Evolutionary conservation across 2,329 filamentous ascomycete genomes (phyloP), one percentile per base, ranked within the genome.

Genomic region (Reticulascus tulasneorum): DNA sequence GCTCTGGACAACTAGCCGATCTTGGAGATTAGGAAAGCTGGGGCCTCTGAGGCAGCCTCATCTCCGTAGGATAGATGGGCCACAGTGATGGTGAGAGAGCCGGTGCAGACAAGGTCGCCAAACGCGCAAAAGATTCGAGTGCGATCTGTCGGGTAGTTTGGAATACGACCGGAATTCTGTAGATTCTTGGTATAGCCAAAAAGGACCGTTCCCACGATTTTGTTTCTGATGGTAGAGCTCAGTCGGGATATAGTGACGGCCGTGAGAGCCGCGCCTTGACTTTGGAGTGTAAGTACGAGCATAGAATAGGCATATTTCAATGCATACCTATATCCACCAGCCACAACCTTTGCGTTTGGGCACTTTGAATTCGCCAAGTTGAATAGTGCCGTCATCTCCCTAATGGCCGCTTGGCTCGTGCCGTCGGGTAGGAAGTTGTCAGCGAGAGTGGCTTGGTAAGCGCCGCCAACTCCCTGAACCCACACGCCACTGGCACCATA

Each of bases 211-310:
- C 56, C 62, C 28, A 55, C 59, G 38, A 67, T 51, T 52, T 64
- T 54, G 20, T 58, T 43, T 18, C 53, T 48, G 33, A 63, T 45
- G 15, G 40, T 19, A 4, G 42, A 32, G 29, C 46, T 39, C 16
- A 67, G 48, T n/a, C 58, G 51, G 9, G 56, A 50, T 29, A 71
- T 48, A 7, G 64, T 50, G 23, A 57, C 55, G 16, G 60, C 57
- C n/a, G 66, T 58, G 33, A 72, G 60, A 3, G 67, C 67, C 4
- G 63, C 59, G 20, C 67, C 68, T 48, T 71, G 56, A 29, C 58
- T 54, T 38, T 61, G 17, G 10, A 6, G 2, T 10, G 10, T 25
- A 7, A 19, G 22, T 19, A 15, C 6, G 7, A 30, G 27, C 10
- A 18, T 3, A 9, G 17, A 20, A 9, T 2, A 9, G 10, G 7